Conservation (phyloP, 768 basidiomycete species). For the Boletus fagicola region DNA sequence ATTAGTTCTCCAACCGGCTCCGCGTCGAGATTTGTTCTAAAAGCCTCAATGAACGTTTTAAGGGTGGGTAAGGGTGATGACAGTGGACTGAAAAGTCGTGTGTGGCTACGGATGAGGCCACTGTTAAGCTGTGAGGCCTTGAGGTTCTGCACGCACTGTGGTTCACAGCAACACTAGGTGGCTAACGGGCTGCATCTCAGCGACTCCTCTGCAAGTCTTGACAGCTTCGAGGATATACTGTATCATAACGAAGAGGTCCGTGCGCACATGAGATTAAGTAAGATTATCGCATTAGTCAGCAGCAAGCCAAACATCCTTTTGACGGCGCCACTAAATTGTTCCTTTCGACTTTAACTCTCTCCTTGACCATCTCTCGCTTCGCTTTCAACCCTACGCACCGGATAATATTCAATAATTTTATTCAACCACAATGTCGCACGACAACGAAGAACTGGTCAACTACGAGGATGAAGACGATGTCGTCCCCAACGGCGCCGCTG, state of each 20-base stretch:
- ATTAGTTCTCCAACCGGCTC: background rate
- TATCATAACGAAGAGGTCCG: constrained; percentile 20
- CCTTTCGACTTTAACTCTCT: constrained; percentile 22
- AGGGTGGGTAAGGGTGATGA: background rate
- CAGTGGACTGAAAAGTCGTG: background rate
- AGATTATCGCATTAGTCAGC: constrained; percentile 28
- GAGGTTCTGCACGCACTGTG: constrained; percentile 1
- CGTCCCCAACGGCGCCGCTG: constrained; percentile 55
- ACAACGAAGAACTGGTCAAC: constrained; percentile 91
- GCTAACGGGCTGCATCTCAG: constrained; percentile 5
- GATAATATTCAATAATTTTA: constrained; percentile 26
- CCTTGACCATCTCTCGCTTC: constrained; percentile 16
- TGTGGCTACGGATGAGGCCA: constrained; percentile 12
- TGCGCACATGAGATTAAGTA: constrained; percentile 27
- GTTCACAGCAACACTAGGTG: constrained; percentile 5
- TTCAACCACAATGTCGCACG: constrained; percentile 62
- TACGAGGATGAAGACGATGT: constrained; percentile 91
- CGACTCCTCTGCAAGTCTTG: background rate
- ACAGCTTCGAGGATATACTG: background rate
- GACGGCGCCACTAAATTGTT: constrained; percentile 27
- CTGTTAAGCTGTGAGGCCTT: background rate
- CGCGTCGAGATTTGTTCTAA: constrained; percentile 3
- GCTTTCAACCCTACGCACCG: constrained; percentile 26
- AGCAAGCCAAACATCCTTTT: constrained; percentile 5
- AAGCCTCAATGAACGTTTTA: constrained; percentile 4